Percentiles rank a stretch among this genome's conserved stretches.
phyloP scores from a whole-genome alignment of 805 yeast species.

The Jamesozyma hellenica region DNA sequence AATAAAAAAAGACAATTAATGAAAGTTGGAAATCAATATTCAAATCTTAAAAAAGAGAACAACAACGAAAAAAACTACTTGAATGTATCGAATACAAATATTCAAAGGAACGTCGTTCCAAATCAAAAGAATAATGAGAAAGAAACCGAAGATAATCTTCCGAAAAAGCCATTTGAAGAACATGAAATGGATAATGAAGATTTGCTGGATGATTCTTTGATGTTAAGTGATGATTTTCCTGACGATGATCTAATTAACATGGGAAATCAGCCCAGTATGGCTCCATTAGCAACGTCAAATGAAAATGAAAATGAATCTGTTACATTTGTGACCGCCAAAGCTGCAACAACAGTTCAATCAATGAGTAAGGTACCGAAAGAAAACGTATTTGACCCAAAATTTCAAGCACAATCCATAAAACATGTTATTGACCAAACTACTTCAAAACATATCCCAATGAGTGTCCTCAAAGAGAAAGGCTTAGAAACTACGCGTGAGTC shows the following conservation, averaged over 20 bases:
- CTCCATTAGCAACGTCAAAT: conserved; percentile 4
- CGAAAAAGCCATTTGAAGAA: not conserved
- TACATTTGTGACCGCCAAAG: conserved; percentile 54
- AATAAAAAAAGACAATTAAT: conserved; percentile 19
- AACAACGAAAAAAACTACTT: not conserved
- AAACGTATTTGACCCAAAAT: conserved; percentile 45
- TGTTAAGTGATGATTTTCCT: conserved; percentile 40
- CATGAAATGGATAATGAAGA: conserved; percentile 19
- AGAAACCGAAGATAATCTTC: not conserved
- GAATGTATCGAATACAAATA: no score
- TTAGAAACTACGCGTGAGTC: conserved; percentile 13
- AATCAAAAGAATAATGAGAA: not conserved
- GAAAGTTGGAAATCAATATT: conserved; percentile 6
- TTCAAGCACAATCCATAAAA: conserved; percentile 44
- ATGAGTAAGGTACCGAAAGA: conserved; percentile 32
- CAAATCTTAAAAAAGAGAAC: conserved; percentile 1
- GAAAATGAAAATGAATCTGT: conserved; percentile 1
- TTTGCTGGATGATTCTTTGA: conserved; percentile 42
- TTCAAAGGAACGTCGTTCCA: not conserved
- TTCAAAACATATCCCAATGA: conserved; percentile 45
- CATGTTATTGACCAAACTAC: conserved; percentile 58
- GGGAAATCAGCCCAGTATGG: conserved; percentile 9
- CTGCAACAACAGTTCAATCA: conserved; percentile 46
- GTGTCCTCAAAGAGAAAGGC: conserved; percentile 19
- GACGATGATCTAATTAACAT: conserved; percentile 32